A percentile compares a stretch with the other conserved stretches of the same genome.
Evolutionary conservation across 345 rosid genomes (phyloP).

Genomic region (Pistacia integerrima): DNA sequence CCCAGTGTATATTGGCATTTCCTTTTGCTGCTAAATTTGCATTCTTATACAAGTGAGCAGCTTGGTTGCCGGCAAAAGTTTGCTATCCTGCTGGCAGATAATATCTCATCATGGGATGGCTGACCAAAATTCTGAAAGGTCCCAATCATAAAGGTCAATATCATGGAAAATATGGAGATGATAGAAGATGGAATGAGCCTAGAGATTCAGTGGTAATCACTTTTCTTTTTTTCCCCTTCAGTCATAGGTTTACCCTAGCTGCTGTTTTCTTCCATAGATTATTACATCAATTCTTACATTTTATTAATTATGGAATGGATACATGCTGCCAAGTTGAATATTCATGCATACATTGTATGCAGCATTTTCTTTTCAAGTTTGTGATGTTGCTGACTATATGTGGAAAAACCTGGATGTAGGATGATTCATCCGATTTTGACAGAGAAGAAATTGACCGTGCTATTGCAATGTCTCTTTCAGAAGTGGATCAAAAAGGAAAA

Average conservation of each 20-base stretch:
- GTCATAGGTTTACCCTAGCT: neutral
- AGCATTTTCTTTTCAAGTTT: constrained; percentile 6
- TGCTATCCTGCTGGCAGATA: constrained; percentile 21
- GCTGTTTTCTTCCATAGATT: neutral
- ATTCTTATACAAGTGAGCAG: constrained; percentile 19
- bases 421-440: constrained; percentile 74
- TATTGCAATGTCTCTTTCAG: constrained; percentile 83
- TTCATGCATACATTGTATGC: constrained; percentile 12
- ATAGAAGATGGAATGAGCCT: constrained; percentile 52
- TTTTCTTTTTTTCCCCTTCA: neutral
- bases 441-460: constrained; percentile 77
- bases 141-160: constrained; percentile 56
- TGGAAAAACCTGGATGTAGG: constrained; percentile 49
- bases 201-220: constrained; percentile 61
- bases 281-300: neutral
- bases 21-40: constrained; percentile 18
- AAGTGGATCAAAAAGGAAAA: constrained; percentile 75
- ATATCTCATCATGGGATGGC: constrained; percentile 73
- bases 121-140: constrained; percentile 70
- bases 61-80: constrained; percentile 41
- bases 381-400: constrained; percentile 5
- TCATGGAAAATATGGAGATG: constrained; percentile 53
- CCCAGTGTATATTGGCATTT: constrained; percentile 1
- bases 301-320: constrained; percentile 12
- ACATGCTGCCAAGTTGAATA: neutral